Evolutionary conservation across 257 asterid species (phyloP), one percentile per base, ranked within the genome.

Genomic region (Cinchona pubescens): DNA sequence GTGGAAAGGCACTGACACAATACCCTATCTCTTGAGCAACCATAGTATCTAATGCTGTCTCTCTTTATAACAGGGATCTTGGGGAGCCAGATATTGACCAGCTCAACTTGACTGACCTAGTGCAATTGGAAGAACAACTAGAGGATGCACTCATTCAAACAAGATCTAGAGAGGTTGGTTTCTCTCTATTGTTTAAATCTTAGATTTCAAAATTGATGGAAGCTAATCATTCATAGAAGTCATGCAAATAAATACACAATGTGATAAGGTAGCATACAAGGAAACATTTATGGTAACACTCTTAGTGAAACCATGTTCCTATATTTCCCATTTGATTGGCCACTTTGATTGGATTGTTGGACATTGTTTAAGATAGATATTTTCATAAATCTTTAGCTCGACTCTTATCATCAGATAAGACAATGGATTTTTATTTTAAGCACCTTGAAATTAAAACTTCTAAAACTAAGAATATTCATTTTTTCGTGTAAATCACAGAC

Each of bases 121-220:
- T 82, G 56, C 67, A 83, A 68, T 79, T 89, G 74, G 87, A 89
- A 79, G 76, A 80, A 59, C 89, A 89, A 80, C 65, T 89, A 40
- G 83, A 81, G 82, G 70, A 75, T 56, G 88, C 94, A 53, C 88
- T 89, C 60, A 53, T 75, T 58, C 87, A 70, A 71, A 80, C 89
- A 37, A 86, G 90, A 82, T 74, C 72, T 3, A 77, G 83, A 67
- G 84, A 87, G 89, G 92, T 89, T 65, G 10, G 38, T n/a, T 62
- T n/a, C 37, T 55, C 67, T 65, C 18, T 55, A 53, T n/a, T 35
- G 3, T 37, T 72, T 25, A n/a, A n/a, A n/a, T n/a, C n/a, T n/a
- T n/a, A n/a, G n/a, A n/a, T n/a, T n/a, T n/a, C 16, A 42, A 43
- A 55, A 72, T 21, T 12, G 15, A 25, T 56, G 60, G 51, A 71